A percentile compares a stretch with the other conserved stretches of the same genome.
Evolutionary conservation across 1,284 basidiomycete genomes (phyloP).

Genomic region (Cutaneotrichosporon arboriforme): DNA sequence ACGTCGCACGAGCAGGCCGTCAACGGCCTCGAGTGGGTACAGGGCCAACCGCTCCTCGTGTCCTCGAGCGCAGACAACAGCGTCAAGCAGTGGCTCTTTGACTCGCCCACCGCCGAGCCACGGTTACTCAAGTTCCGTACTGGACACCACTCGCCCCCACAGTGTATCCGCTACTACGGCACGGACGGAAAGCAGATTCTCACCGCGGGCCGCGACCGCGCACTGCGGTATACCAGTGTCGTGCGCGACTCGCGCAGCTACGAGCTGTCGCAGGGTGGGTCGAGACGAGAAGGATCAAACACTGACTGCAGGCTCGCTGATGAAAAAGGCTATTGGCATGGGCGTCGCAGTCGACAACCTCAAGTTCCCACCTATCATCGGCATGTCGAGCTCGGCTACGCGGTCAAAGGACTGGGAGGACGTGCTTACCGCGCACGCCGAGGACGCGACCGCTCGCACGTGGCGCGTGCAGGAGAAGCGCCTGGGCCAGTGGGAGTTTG

Average conservation of each 20-base stretch:
- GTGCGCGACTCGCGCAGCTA: conserved; percentile 89
- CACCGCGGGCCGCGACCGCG: conserved; percentile 75
- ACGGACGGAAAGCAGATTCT: conserved; percentile 92
- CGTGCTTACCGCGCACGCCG: conserved; percentile 79
- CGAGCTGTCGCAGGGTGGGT: conserved; percentile 84
- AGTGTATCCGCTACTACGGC: conserved; percentile 90
- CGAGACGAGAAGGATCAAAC: neutral
- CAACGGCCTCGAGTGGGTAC: conserved; percentile 76
- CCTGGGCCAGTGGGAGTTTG: conserved; percentile 62
- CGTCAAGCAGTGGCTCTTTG: conserved; percentile 98
- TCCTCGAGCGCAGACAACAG: conserved; percentile 88
- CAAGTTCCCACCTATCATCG: conserved; percentile 72
- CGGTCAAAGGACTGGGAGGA: conserved; percentile 97
- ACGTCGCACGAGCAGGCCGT: conserved; percentile 82
- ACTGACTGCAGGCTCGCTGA: conserved; percentile 60
- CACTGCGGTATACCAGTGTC: conserved; percentile 81
- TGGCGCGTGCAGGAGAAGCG: conserved; percentile 83
- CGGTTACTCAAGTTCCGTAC: conserved; percentile 84
- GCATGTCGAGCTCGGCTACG: conserved; percentile 71
- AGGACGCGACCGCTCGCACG: conserved; percentile 71
- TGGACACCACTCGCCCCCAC: conserved; percentile 86
- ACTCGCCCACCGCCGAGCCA: conserved; percentile 78
- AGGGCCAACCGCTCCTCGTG: conserved; percentile 80
- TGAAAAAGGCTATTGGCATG: conserved; percentile 73
- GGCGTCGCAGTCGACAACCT: conserved; percentile 73